Evolutionary conservation across 345 rosid species (phyloP).

Genomic region (Gossypium herbaceum): DNA sequence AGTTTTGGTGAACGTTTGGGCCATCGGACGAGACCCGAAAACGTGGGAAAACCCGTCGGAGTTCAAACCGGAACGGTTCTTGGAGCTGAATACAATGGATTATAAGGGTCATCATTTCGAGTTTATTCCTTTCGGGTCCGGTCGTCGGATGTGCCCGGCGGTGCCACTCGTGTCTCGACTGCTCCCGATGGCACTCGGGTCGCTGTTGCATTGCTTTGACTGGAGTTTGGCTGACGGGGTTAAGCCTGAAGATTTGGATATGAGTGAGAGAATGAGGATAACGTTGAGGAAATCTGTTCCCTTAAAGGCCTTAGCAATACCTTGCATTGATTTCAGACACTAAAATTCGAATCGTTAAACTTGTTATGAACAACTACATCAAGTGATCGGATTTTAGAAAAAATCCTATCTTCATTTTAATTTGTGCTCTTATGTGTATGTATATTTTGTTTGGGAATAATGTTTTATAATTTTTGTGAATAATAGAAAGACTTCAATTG

Average conservation of each 20-base stretch:
- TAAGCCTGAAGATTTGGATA: conserved; percentile 46
- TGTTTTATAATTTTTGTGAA: no score
- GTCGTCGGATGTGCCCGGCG: conserved; percentile 81
- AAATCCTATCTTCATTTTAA: no score
- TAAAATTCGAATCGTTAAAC: no score
- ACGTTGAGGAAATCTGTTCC: conserved; percentile 59
- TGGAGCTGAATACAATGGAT: conserved; percentile 24
- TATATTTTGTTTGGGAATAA: no score
- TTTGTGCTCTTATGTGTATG: no score
- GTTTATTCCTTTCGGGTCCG: conserved; percentile 75
- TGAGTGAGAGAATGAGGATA: conserved; percentile 65
- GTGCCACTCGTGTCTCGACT: conserved; percentile 60
- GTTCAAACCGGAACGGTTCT: conserved; percentile 67
- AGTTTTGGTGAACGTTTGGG: conserved; percentile 61
- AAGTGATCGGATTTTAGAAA: no score
- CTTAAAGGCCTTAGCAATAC: conserved; percentile 51
- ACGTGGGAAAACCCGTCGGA: conserved; percentile 52
- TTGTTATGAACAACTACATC: no score
- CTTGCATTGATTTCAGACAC: conserved; percentile 12
- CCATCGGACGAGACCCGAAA: conserved; percentile 59
- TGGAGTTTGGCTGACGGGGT: conserved; percentile 47
- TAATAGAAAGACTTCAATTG: no score
- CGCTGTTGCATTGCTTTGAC: conserved; percentile 50
- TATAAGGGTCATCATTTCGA: conserved; percentile 51
- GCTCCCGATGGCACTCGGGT: conserved; percentile 59